phyloP scores from a whole-genome alignment of 345 rosid species.

The Salix arbutifolia region DNA sequence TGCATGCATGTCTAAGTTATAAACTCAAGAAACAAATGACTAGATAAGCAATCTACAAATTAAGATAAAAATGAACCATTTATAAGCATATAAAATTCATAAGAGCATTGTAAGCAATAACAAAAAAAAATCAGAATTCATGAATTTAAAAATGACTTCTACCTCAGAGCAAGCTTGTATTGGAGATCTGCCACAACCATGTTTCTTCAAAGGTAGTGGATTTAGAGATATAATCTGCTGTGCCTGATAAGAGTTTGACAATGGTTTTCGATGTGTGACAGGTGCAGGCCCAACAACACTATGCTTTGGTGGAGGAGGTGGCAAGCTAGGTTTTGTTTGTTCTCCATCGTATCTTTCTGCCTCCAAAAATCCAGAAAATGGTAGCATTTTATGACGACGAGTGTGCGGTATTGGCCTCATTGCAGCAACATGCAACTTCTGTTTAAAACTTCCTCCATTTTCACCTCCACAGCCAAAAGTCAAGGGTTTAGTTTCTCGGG shows the following conservation, averaged over 20 bases:
- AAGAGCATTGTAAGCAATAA: background rate
- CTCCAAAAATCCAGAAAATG: constrained; percentile 71
- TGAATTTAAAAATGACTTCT: constrained; percentile 9
- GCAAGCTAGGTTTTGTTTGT: constrained; percentile 55
- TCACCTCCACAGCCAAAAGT: constrained; percentile 32
- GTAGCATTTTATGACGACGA: constrained; percentile 69
- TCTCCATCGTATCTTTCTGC: constrained; percentile 72
- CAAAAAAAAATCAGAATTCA: background rate
- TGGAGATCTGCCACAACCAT: constrained; percentile 94
- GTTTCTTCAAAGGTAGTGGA: constrained; percentile 93
- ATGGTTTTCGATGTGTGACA: constrained; percentile 61
- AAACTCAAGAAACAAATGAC: background rate
- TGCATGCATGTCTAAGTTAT: background rate
- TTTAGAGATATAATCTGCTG: constrained; percentile 89
- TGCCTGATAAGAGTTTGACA: constrained; percentile 74
- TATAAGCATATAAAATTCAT: background rate
- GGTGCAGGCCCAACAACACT: constrained; percentile 49
- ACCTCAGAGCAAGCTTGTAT: constrained; percentile 97
- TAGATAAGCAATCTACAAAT: background rate
- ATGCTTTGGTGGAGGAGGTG: constrained; percentile 61
- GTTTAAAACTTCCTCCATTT: constrained; percentile 52
- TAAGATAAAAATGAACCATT: background rate
- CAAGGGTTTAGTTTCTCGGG: constrained; percentile 45
- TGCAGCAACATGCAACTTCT: constrained; percentile 57
- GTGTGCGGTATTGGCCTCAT: constrained; percentile 93